Percentiles rank a stretch among this genome's conserved stretches.
Conservation (phyloP, 257 asterid species). For the Prunella vulgaris region DNA sequence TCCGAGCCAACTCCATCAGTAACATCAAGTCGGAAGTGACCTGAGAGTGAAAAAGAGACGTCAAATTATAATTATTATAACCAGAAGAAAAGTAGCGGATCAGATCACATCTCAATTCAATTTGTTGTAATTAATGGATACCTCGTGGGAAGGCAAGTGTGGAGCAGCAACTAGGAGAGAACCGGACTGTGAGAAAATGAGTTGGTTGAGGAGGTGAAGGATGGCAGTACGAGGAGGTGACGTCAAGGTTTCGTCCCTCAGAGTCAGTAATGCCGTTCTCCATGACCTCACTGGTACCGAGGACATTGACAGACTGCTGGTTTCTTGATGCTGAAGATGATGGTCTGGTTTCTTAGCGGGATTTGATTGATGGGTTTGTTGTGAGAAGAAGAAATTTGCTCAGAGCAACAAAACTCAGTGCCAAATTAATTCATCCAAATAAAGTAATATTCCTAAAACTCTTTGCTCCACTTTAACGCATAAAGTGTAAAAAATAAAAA, state of each 20-base stretch:
- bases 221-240: constrained; percentile 37
- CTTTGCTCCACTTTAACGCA: too few relatives aligned
- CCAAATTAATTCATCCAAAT: too few relatives aligned
- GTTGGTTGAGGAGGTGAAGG: constrained; percentile 44
- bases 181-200: constrained; percentile 56
- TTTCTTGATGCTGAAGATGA: not conserved
- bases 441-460: too few relatives aligned
- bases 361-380: not conserved
- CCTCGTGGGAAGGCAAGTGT: constrained; percentile 70
- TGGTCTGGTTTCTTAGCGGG: not conserved
- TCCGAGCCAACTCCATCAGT: constrained; percentile 59
- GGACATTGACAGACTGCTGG: constrained; percentile 15
- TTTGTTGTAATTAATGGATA: not conserved
- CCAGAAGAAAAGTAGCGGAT: not conserved
- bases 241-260: constrained; percentile 65
- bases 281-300: constrained; percentile 47
- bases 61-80: not conserved
- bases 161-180: constrained; percentile 49
- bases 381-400: not conserved
- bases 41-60: constrained; percentile 27
- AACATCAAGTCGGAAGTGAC: constrained; percentile 63
- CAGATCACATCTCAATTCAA: constrained; percentile 2
- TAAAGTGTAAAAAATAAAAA: too few relatives aligned
- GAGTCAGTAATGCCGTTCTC: constrained; percentile 74
- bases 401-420: too few relatives aligned